Evolutionary conservation across 768 basidiomycete genomes (phyloP), one percentile per base, ranked within the genome.

Genomic region (Filobasidium wieringae): DNA sequence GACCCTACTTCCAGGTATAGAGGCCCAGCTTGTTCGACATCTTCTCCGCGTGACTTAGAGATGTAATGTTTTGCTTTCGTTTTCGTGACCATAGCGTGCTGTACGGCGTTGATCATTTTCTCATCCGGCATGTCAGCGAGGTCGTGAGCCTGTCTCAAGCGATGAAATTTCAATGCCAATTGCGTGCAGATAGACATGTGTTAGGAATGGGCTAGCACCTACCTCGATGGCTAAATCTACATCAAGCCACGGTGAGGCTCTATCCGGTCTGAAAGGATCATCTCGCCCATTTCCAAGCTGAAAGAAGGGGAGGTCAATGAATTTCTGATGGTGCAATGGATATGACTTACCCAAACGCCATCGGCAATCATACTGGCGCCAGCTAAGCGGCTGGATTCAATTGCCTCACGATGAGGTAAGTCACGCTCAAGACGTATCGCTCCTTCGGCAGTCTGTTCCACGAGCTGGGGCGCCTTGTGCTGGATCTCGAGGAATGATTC

Each of bases 401-500:
- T 33, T 6, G 53, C 53, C 40, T 61, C 60, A 17, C 51, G 36
- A 9, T 50, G 32, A 29, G n/a, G 40, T 17, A 61, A 17, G 24
- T 57, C 47, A 24, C 54, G 15, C 22, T 36, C 19, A 24, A 31
- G 50, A 30, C 39, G 53, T 6, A n/a, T 19, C 1, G 36, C n/a
- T 2, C 60, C 60, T 24, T 36, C 41, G 11, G 14, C 17, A 36
- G 51, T 51, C 2, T 33, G 32, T 4, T 31, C 55, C 11, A 55
- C 51, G 24, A 61, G 40, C 19, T 61, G 49, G 2, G 60, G 60
- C 32, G 45, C 32, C 41, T 50, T 19, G 32, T 59, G 57, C 47
- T 72, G 66, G 27, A 75, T 58, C 49, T 69, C 66, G n/a, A 53
- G 39, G 53, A 73, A 75, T 7, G 74, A 65, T 61, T 74, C 72